Conservation (phyloP, 768 basidiomycete genomes). For the Mycena alexandri region DNA sequence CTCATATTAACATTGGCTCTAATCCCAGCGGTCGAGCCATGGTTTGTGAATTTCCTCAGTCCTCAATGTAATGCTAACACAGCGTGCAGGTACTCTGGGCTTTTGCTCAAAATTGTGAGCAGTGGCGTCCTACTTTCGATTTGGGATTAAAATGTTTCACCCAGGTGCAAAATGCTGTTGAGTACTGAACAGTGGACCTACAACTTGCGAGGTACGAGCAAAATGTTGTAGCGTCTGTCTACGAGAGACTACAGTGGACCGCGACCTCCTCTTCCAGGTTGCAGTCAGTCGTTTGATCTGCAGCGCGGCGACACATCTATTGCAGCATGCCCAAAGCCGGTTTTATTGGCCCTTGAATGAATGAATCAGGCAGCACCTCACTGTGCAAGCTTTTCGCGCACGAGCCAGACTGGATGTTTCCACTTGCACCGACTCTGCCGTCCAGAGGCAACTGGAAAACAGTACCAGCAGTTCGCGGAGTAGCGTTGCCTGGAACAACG, state of each 20-base stretch:
- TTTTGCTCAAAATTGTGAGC: slow-evolving; percentile 72
- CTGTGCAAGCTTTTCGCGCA: slow-evolving; percentile 73
- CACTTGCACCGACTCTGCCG: slow-evolving; percentile 75
- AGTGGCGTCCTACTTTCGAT: not conserved
- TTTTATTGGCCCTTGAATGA: slow-evolving; percentile 65
- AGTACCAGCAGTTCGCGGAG: slow-evolving; percentile 60
- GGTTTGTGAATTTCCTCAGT: slow-evolving; percentile 54
- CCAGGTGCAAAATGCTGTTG: slow-evolving; percentile 77
- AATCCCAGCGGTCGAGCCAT: slow-evolving; percentile 73
- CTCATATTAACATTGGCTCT: slow-evolving; percentile 60
- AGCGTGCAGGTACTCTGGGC: slow-evolving; percentile 70
- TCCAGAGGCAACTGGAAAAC: slow-evolving; percentile 75
- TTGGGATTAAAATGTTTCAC: slow-evolving; percentile 3
- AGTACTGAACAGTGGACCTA: slow-evolving; percentile 72
- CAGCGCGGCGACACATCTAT: slow-evolving; percentile 58
- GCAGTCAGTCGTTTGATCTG: slow-evolving; percentile 69
- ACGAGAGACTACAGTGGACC: no score
- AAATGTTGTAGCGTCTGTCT: no score
- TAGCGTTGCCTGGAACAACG: slow-evolving; percentile 72
- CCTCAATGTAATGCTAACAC: not conserved
- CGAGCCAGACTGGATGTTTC: slow-evolving; percentile 82
- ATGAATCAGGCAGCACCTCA: slow-evolving; percentile 72
- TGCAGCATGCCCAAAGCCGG: slow-evolving; percentile 55
- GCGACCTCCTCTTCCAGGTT: slow-evolving; percentile 63
- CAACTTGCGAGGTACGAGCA: no score